Base-by-base conservation (phyloP, 176 grass and related monocot species). In the Oryza glaberrima region DNA sequence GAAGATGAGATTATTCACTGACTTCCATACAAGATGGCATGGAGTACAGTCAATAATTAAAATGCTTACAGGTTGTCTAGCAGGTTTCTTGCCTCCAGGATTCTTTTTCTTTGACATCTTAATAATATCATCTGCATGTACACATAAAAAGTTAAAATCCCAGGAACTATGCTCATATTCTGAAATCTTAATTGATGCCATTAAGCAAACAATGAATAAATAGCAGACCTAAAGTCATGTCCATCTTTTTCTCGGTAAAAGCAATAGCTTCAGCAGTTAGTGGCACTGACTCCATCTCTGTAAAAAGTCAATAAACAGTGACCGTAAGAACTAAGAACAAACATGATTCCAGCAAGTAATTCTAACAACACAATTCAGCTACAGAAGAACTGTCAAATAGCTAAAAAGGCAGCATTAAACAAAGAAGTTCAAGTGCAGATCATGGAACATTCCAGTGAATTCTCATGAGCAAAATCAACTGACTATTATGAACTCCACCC, bases 171-270 rank as follows among this genome's bases (percentile, higher is more conserved):
- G 73, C 38, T 17, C 65, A 49, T 40, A 75, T 40, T 40, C 40
- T 52, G 40, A 71, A 70, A 35, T 64, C 32, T 90, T 36, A 60
- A 49, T 26, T 26, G 73, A 70, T 5, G 4, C 13, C 58, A 67
- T 28, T 36, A 34, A 67, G 73, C 16, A 82, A 85, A 68, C n/a
- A 88, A 63, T 3, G 85, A 11, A 70, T 7, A 63, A 80, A 15
- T 43, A 63, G 40, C 47, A 81, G 92, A 99, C 96, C 96, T 69
- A 99, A 88, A 77, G 87, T 90, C 96, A 99, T 99, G 86, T 99
- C 97, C 97, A 99, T 96, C 75, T 99, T 99, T 88, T 99, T 99
- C 94, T 99, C 97, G 5, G 97, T 99, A 77, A 90, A 75, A 63
- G 97, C 97, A 88, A 96, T 89, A 60, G 88, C 79, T 79, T 96